phyloP scores from a whole-genome alignment of 2,329 filamentous ascomycete species.

The Cytospora piceae region DNA sequence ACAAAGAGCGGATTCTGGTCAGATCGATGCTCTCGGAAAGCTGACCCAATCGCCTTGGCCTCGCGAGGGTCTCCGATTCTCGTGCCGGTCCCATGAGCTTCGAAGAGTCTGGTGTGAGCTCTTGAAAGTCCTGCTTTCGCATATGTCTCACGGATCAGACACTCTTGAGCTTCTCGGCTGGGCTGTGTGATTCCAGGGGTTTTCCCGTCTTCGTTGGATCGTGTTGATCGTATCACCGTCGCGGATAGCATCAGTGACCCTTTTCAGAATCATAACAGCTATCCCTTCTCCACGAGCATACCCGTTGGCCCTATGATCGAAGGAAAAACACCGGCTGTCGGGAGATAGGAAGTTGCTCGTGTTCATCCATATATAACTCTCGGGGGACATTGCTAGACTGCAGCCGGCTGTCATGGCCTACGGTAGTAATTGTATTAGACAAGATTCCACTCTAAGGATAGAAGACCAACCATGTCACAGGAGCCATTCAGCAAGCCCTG shows the following conservation, averaged over 20 bases:
- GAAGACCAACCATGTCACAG: not conserved
- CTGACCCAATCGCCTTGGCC: constrained; percentile 38
- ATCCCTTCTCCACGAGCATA: constrained; percentile 40
- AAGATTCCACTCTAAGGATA: not conserved
- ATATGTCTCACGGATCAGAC: constrained; percentile 42
- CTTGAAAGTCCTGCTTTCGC: constrained; percentile 33
- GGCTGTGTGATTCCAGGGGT: constrained; percentile 47
- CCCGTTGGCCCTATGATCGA: constrained; percentile 29
- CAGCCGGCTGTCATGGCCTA: not conserved
- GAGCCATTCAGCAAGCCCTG: not conserved
- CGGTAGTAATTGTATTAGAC: not conserved
- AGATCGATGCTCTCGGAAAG: not conserved
- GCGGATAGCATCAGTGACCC: constrained; percentile 46
- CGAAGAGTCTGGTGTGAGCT: constrained; percentile 35
- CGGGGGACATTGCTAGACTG: not conserved
- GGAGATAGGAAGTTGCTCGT: not conserved
- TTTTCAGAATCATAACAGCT: constrained; percentile 52
- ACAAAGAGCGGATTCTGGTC: constrained; percentile 7
- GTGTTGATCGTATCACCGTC: constrained; percentile 42
- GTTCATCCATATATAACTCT: not conserved
- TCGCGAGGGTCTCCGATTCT: constrained; percentile 46
- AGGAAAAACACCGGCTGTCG: not conserved
- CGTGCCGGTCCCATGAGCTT: constrained; percentile 49
- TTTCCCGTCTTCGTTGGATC: not conserved
- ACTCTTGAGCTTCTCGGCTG: constrained; percentile 39